Conservation (phyloP, 1,139 yeast species). For the Pichia cactophila region DNA sequence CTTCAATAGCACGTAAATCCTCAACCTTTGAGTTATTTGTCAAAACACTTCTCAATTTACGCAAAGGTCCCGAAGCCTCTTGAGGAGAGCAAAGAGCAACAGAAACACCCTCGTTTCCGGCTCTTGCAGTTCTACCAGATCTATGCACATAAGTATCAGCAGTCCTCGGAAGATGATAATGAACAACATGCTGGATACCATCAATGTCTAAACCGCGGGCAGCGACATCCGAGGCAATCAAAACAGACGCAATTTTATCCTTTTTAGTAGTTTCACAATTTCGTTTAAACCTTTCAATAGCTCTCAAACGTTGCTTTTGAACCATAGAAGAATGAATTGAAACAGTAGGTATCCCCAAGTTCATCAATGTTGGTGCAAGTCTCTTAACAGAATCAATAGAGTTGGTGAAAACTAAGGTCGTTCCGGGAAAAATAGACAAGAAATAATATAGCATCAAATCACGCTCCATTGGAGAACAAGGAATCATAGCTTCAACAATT, state of each 20-base stretch:
- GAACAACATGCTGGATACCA: slow-evolving; percentile 86
- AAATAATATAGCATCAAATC: slow-evolving; percentile 88
- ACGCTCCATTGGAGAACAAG: slow-evolving; percentile 85
- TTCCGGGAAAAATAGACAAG: slow-evolving; percentile 77
- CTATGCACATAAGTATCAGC: slow-evolving; percentile 95
- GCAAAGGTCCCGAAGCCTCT: slow-evolving; percentile 83
- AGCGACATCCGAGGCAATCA: slow-evolving; percentile 95
- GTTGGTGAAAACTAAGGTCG: slow-evolving; percentile 87
- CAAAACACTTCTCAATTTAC: slow-evolving; percentile 62
- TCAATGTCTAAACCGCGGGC: slow-evolving; percentile 97
- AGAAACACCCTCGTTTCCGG: slow-evolving; percentile 88
- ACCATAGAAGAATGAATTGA: slow-evolving; percentile 92
- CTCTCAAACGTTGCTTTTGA: slow-evolving; percentile 84
- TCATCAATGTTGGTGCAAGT: slow-evolving; percentile 64
- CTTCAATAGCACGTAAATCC: slow-evolving; percentile 65
- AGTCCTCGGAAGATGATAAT: slow-evolving; percentile 88
- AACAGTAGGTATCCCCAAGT: slow-evolving; percentile 64
- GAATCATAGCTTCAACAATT: slow-evolving; percentile 80
- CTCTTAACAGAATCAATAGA: slow-evolving; percentile 91
- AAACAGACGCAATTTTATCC: slow-evolving; percentile 51
- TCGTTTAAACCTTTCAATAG: slow-evolving; percentile 66
- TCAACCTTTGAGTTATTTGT: slow-evolving; percentile 31
- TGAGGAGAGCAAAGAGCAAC: slow-evolving; percentile 89
- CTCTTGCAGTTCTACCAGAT: slow-evolving; percentile 98
- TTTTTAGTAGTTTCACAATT: slow-evolving; percentile 40